These are phyloP conservation scores for Abelmoschus esculentus DNA, from an alignment of 345 rosid genomes.

Conservation along the genomic window DNA sequence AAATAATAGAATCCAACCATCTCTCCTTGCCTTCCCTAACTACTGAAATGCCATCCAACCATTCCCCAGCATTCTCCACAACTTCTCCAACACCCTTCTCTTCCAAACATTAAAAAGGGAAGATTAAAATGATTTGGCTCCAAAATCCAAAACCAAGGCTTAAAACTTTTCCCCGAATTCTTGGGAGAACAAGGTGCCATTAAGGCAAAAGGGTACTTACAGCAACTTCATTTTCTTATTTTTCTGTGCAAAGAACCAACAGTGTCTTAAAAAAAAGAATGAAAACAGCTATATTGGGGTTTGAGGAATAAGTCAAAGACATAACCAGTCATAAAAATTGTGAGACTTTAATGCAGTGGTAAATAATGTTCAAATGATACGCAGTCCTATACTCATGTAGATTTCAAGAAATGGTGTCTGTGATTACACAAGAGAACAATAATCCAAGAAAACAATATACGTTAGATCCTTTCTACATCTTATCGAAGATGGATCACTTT, in stretches of 20 bases:
- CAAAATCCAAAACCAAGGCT: not conserved
- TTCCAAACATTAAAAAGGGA: not conserved
- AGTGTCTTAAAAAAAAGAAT: not conserved
- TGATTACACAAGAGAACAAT: not conserved
- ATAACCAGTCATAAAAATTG: not conserved
- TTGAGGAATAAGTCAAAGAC: not conserved
- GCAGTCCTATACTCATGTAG: not conserved
- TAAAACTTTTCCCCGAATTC: not conserved
- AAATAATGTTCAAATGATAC: not conserved
- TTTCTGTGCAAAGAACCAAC: not conserved
- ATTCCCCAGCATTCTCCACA: not conserved
- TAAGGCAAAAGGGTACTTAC: not conserved
- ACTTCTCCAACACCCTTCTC: not conserved
- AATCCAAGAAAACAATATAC: not conserved
- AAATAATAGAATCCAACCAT: not conserved
- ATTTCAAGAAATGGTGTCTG: not conserved
- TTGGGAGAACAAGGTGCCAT: not conserved
- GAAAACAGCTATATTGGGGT: not conserved
- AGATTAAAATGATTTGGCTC: not conserved
- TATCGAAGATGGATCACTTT: not conserved
- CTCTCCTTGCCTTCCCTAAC: not conserved
- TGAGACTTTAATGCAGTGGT: not conserved
- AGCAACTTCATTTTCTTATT: not conserved
- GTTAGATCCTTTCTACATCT: not conserved
- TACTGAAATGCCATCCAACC: not conserved